Base-by-base conservation (phyloP, 306 rosid genomes). In the Cicer cuneatum region DNA sequence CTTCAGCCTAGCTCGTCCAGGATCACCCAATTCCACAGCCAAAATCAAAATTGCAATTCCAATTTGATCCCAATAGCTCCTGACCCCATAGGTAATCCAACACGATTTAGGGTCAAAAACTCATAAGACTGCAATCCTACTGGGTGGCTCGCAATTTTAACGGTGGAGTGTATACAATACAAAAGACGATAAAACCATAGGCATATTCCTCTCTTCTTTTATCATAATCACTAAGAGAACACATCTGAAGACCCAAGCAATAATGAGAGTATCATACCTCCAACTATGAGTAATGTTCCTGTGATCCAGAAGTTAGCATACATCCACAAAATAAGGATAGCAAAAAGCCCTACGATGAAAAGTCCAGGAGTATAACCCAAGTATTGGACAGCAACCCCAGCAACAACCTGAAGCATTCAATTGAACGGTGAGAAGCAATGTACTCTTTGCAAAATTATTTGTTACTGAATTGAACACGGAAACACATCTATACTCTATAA, bases 221-320 rank as follows among this genome's bases (percentile, higher is more conserved):
- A 69, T 67, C 47, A 15, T 7, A 8, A 19, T 14, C 48, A 63
- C 52, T 37, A 33, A 42, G 38, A 52, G n/a, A 72, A 75, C 46
- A 43, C 46, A 14, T 40, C 29, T 53, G 57, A 43, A 60, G 73
- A 51, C 61, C 38, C 46, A 64, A 68, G 70, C 64, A 63, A 6
- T 33, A 74, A 69, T 64, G 71, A 66, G 52, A 16, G 21, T 21
- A 29, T 5, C 78, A 43, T 87, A 95, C 99, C 99, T 90, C 97
- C 99, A 66, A 95, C 92, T 41, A 95, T 77, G 77, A 95, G 93
- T 80, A 95, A 83, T 11, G 84, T 79, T 81, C 99, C 99, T 6
- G 97, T 84, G 82, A 95, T 90, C 99, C 98, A 92, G 83, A 95
- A 89, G 89, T 95, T 92, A 75, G 98, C 99, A 77, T 83, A 95